Conservation (phyloP, 805 yeast species). For the Nakazawaea sp. region DNA sequence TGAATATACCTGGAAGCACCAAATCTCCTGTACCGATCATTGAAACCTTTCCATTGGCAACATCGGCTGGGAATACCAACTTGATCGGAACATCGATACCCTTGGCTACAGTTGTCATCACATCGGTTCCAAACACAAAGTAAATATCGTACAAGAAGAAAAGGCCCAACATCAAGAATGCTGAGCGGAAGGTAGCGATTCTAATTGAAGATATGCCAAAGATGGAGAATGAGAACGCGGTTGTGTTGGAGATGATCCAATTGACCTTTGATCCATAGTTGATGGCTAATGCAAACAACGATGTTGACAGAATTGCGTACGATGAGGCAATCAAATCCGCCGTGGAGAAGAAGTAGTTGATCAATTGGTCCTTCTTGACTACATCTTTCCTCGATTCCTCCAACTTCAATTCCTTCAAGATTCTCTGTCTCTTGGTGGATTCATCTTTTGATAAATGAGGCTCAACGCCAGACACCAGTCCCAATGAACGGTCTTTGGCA, state of each 20-base stretch:
- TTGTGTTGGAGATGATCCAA: constrained; percentile 40
- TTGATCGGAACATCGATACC: constrained; percentile 48
- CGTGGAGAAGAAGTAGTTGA: constrained; percentile 26
- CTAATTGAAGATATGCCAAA: constrained; percentile 31
- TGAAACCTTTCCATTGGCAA: constrained; percentile 16
- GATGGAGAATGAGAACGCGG: constrained; percentile 36
- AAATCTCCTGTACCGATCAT: constrained; percentile 64
- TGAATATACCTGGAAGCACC: constrained; percentile 50
- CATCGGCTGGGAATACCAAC: constrained; percentile 32
- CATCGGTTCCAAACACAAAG: constrained; percentile 57
- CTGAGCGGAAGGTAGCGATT: constrained; percentile 38
- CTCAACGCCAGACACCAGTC: constrained; percentile 23
- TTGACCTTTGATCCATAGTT: constrained; percentile 22
- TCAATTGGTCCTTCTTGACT: constrained; percentile 22
- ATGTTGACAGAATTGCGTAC: constrained; percentile 12
- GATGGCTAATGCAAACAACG: background rate
- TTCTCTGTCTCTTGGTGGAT: constrained; percentile 22
- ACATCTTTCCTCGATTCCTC: constrained; percentile 17
- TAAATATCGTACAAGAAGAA: constrained; percentile 58
- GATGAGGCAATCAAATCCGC: constrained; percentile 20
- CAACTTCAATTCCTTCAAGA: constrained; percentile 21
- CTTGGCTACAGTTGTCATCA: constrained; percentile 60
- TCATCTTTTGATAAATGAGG: constrained; percentile 24
- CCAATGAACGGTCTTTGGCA: constrained; percentile 22
- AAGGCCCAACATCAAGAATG: constrained; percentile 35